phyloP scores from a whole-genome alignment of 495 filamentous ascomycete genomes.

The Neurospora sp. region DNA sequence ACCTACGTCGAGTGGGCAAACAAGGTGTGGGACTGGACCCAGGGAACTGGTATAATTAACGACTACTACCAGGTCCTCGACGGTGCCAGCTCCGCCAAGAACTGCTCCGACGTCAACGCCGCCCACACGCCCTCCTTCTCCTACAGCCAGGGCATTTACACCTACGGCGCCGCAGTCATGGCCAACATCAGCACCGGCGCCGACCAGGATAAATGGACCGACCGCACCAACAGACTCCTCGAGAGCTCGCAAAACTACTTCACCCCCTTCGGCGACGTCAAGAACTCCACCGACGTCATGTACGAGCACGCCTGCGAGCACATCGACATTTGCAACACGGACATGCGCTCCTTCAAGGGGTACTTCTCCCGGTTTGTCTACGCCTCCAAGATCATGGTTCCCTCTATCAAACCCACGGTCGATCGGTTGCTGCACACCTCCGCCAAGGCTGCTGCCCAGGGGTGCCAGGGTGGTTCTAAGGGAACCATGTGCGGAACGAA shows the following conservation, averaged over 20 bases:
- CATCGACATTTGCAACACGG: slow-evolving; percentile 49
- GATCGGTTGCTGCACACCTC: slow-evolving; percentile 43
- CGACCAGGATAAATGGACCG: slow-evolving; percentile 31
- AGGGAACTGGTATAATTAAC: slow-evolving; percentile 40
- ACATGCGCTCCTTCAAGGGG: slow-evolving; percentile 73
- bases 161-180: slow-evolving; percentile 56
- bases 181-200: slow-evolving; percentile 48
- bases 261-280: slow-evolving; percentile 21
- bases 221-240: slow-evolving; percentile 41
- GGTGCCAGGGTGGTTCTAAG: slow-evolving; percentile 50
- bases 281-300: slow-evolving; percentile 46
- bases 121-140: slow-evolving; percentile 35
- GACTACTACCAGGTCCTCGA: slow-evolving; percentile 43
- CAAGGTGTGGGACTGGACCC: slow-evolving; percentile 61
- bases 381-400: slow-evolving; percentile 49
- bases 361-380: slow-evolving; percentile 70
- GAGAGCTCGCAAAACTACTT: slow-evolving; percentile 37
- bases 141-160: slow-evolving; percentile 56
- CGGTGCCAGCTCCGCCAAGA: slow-evolving; percentile 35
- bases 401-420: slow-evolving; percentile 44
- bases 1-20: slow-evolving; percentile 60
- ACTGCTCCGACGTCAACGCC: slow-evolving; percentile 38
- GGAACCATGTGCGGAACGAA: slow-evolving; percentile 56
- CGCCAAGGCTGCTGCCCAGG: slow-evolving; percentile 52
- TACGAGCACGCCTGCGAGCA: slow-evolving; percentile 68